Percentiles rank a stretch among this genome's conserved stretches.
Conservation (phyloP, 1,284 basidiomycete genomes). For the Phellopilus nigrolimitatus region DNA sequence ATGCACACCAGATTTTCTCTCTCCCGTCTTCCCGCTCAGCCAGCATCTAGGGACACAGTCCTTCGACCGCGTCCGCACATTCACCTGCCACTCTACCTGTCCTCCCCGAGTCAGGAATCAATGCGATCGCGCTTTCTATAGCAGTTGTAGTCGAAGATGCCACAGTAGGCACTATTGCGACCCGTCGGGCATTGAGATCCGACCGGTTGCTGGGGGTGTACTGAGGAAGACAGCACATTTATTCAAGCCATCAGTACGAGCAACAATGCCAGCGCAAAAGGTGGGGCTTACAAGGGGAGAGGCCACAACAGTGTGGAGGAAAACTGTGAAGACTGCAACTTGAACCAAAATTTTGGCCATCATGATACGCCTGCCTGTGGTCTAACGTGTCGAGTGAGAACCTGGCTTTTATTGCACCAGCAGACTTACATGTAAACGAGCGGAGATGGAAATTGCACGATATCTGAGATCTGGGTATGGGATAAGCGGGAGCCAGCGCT, state of each 20-base stretch:
- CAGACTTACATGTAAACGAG: background rate
- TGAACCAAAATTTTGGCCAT: conserved; percentile 5
- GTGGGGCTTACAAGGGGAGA: conserved; percentile 1
- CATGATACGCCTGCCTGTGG: too few relatives aligned
- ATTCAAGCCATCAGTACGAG: too few relatives aligned
- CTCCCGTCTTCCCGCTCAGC: too few relatives aligned
- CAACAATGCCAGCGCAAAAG: background rate
- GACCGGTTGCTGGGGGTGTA: background rate
- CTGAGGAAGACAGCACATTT: background rate
- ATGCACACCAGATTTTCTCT: too few relatives aligned
- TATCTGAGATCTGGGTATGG: too few relatives aligned
- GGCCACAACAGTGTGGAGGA: conserved; percentile 1
- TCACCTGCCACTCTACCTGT: conserved; percentile 1
- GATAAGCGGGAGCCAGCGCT: too few relatives aligned
- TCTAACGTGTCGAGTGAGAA: background rate
- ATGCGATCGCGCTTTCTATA: too few relatives aligned
- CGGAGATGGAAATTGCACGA: background rate
- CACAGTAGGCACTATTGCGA: background rate
- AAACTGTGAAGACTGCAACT: background rate
- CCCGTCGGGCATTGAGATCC: background rate
- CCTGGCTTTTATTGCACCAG: too few relatives aligned
- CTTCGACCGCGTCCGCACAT: conserved; percentile 6
- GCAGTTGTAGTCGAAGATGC: background rate
- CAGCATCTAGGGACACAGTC: background rate
- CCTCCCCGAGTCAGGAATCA: conserved; percentile 4